Percentiles rank a stretch among this genome's conserved stretches.
Evolutionary conservation across 768 basidiomycete genomes (phyloP).

Genomic region (Tephrocybe sp.): DNA sequence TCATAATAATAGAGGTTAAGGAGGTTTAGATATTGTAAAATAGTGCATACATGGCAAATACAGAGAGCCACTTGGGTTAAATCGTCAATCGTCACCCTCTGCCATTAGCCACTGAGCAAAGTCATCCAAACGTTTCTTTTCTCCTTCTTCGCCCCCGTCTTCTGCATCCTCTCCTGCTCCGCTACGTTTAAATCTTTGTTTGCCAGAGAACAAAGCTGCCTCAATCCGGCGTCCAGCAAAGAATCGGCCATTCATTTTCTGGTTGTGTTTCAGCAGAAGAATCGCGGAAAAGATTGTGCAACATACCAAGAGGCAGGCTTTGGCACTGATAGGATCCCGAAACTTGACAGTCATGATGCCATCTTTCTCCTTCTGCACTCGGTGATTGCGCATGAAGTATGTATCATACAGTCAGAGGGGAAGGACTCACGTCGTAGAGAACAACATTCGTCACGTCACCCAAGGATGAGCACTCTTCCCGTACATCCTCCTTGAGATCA

Average conservation of each 20-base stretch:
- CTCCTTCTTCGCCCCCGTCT: slow-evolving; percentile 67
- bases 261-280: background rate
- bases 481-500: slow-evolving; percentile 94
- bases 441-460: slow-evolving; percentile 96
- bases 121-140: slow-evolving; percentile 82
- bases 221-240: slow-evolving; percentile 83
- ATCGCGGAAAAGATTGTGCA: background rate
- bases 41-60: slow-evolving; percentile 18
- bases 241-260: slow-evolving; percentile 95
- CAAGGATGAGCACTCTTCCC: slow-evolving; percentile 85
- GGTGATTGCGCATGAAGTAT: background rate
- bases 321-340: slow-evolving; percentile 85
- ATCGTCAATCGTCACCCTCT: slow-evolving; percentile 67
- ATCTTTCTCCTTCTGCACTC: slow-evolving; percentile 77
- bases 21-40: slow-evolving; percentile 20
- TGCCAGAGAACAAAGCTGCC: slow-evolving; percentile 79
- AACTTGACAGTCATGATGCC: slow-evolving; percentile 98
- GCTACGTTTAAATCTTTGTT: slow-evolving; percentile 76
- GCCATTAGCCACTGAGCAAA: slow-evolving; percentile 86
- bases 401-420: background rate
- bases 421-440: slow-evolving; percentile 80
- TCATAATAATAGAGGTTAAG: slow-evolving; percentile 15
- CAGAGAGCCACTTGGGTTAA: slow-evolving; percentile 3
- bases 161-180: slow-evolving; percentile 63
- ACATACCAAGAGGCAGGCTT: slow-evolving; percentile 85